Conservation (phyloP, 2,329 filamentous ascomycete species). For the Ascocoryne sarcoides region DNA sequence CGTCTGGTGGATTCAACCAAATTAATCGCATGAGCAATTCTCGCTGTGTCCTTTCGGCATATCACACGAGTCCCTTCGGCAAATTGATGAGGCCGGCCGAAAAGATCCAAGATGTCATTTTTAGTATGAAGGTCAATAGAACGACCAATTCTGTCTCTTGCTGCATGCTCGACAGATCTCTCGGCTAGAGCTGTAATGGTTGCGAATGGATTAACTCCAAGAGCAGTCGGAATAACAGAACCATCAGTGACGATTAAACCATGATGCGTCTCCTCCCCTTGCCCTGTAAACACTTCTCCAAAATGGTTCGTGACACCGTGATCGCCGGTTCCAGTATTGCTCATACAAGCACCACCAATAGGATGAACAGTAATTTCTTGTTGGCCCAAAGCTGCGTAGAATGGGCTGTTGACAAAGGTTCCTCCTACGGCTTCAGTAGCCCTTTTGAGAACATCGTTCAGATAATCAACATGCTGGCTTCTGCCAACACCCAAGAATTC, state of each 20-base stretch:
- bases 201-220: constrained; percentile 59
- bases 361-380: constrained; percentile 58
- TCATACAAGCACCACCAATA: constrained; percentile 57
- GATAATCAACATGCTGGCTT: constrained; percentile 43
- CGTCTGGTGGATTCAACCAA: constrained; percentile 27
- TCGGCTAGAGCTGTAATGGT: constrained; percentile 63
- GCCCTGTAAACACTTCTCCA: constrained; percentile 50
- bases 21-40: constrained; percentile 35
- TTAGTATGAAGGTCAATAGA: constrained; percentile 39
- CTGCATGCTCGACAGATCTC: constrained; percentile 46
- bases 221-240: constrained; percentile 50
- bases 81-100: constrained; percentile 38
- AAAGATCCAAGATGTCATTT: constrained; percentile 43
- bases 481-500: constrained; percentile 51
- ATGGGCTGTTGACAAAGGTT: constrained; percentile 50
- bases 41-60: constrained; percentile 16
- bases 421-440: constrained; percentile 51
- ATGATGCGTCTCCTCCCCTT: constrained; percentile 40
- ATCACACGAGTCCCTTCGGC: constrained; percentile 6
- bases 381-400: constrained; percentile 44
- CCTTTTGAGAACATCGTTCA: constrained; percentile 43
- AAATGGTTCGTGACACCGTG: constrained; percentile 53
- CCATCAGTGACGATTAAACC: constrained; percentile 56
- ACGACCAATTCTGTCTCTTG: constrained; percentile 31
- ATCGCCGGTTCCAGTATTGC: constrained; percentile 45